Evolutionary conservation across 139 green algal genomes (phyloP), one percentile per base, ranked within the genome.

Genomic region (Chlorella ohadii): DNA sequence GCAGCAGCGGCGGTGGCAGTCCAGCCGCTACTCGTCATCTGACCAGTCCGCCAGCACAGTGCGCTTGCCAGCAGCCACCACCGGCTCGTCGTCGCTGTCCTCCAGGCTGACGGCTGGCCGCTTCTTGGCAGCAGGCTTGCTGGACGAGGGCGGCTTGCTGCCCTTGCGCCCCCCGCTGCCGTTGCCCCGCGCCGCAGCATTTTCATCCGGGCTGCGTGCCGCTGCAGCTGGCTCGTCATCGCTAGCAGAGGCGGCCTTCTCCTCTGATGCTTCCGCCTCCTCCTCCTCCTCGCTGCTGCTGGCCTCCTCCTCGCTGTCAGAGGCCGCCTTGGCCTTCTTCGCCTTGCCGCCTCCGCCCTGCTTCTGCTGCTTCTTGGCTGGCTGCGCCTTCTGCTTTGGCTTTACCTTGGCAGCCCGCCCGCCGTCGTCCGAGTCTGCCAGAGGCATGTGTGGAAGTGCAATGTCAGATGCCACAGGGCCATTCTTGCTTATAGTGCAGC

Each of bases 11-110:
- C 44, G 6, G 44, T 55, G 44, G 44, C 44, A 55, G 44, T 55
- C 6, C 7, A 11, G 11, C 44, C 51, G 51, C 44, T 86, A 86
- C n/a, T 87, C 83, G 31, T 87, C 83, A 44, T 87, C 83, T 12
- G 38, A 68, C 83, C 83, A 87, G 28, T 84, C 83, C 7, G 39
- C 64, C 67, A 87, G 2, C 33, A 33, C 76, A 3, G 61, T 57
- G 25, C 55, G 56, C 78, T 84, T 87, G 33, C 38, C 56, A 0
- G 36, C 61, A 33, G n/a, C 19, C 23, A 27, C 65, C 23, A 34
- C 57, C 5, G 74, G 16, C 59, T 86, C 72, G 9, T 47, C 31
- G 47, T 84, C 68, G n/a, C 74, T 85, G 39, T 87, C 72, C 31
- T 73, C 74, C 63, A 87, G 36, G 76, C 76, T 72, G 59, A 17